phyloP scores from a whole-genome alignment of 176 grass and related monocot species.

The Musa acuminata region DNA sequence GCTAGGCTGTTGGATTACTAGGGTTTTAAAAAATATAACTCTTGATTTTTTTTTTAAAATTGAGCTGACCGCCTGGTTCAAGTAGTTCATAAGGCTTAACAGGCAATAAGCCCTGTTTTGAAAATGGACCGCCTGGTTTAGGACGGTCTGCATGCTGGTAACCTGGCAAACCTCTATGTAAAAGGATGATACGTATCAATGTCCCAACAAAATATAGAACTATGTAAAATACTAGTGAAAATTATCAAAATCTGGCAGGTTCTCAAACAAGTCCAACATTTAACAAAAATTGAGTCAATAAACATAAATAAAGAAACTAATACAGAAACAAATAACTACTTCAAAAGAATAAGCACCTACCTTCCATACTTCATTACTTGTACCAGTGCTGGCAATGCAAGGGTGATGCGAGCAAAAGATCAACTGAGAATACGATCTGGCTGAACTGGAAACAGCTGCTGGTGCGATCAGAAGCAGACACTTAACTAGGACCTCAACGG shows the following conservation, averaged over 20 bases:
- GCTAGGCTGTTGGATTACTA: too few relatives aligned
- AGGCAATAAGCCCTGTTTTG: too few relatives aligned
- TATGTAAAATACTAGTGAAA: neutral
- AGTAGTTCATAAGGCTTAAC: too few relatives aligned
- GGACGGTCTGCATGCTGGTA: too few relatives aligned
- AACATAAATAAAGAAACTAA: neutral
- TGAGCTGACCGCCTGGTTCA: too few relatives aligned
- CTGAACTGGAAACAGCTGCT: constrained; percentile 38
- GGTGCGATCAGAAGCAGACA: constrained; percentile 90
- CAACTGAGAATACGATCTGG: constrained; percentile 57
- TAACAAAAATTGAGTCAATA: too few relatives aligned
- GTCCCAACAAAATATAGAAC: too few relatives aligned
- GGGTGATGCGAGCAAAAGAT: constrained; percentile 82
- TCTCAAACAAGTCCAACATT: neutral
- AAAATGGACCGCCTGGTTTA: too few relatives aligned
- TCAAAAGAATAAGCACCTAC: constrained; percentile 29
- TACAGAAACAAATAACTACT: constrained; percentile 25
- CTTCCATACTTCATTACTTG: constrained; percentile 62
- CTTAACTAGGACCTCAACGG: constrained; percentile 69
- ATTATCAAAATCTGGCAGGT: neutral
- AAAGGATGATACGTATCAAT: too few relatives aligned
- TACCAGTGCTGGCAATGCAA: constrained; percentile 42
- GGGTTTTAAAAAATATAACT: too few relatives aligned
- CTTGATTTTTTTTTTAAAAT: too few relatives aligned
- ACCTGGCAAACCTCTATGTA: too few relatives aligned